These are phyloP conservation scores for Mycena amicta DNA, from an alignment of 768 basidiomycete species.

Conservation along the genomic window DNA sequence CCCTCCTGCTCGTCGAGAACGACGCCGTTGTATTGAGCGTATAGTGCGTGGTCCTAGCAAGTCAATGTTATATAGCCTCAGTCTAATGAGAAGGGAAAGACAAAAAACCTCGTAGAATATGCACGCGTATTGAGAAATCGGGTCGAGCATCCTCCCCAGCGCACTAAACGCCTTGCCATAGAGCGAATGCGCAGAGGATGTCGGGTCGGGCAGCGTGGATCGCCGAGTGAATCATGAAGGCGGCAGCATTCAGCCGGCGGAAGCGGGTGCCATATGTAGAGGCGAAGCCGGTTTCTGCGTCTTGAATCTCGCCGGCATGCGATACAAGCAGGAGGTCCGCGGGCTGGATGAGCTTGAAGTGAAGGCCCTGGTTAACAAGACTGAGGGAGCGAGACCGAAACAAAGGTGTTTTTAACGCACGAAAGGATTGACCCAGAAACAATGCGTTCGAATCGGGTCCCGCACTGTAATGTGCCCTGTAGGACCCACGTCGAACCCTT, in stretches of 20 bases:
- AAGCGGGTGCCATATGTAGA: conserved; percentile 14
- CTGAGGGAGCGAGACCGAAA: no score
- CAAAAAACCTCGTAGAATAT: conserved; percentile 37
- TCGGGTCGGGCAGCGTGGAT: conserved; percentile 52
- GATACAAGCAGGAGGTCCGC: conserved; percentile 48
- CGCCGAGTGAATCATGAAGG: conserved; percentile 42
- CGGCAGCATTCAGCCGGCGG: conserved; percentile 33
- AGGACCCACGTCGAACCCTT: conserved; percentile 50
- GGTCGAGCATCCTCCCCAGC: conserved; percentile 44
- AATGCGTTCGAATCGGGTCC: conserved; percentile 41
- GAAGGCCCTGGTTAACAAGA: no score
- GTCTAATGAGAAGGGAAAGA: conserved; percentile 1
- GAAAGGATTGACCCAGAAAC: conserved; percentile 54
- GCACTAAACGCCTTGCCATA: conserved; percentile 53
- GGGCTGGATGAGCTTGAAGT: conserved; percentile 49
- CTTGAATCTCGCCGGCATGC: conserved; percentile 29
- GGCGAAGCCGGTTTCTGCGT: conserved; percentile 30
- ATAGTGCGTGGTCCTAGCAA: conserved; percentile 38
- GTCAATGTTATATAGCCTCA: not conserved
- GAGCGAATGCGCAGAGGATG: conserved; percentile 46
- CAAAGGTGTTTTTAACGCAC: no score
- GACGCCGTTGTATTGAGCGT: conserved; percentile 50
- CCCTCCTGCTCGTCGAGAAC: conserved; percentile 50
- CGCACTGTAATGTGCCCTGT: conserved; percentile 56
- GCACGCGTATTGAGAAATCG: conserved; percentile 47